Base-by-base conservation (phyloP, 108 stramenopile genomes). In the Phaeodactylum tricornutum region DNA sequence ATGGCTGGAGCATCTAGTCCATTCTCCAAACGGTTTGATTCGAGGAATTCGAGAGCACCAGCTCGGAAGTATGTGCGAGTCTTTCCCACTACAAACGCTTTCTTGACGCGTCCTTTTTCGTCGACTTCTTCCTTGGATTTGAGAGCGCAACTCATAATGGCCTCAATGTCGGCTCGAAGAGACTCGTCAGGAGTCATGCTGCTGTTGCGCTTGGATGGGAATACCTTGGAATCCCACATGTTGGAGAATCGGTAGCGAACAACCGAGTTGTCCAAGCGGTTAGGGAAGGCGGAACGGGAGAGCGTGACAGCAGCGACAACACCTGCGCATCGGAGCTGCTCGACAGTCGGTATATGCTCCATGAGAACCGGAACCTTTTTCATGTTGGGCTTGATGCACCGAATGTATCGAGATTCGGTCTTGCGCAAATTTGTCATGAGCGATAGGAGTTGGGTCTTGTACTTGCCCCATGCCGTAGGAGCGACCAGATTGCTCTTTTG, bases 311-410 rank as follows among this genome's bases (percentile, higher is more conserved):
- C 94, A 52, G 93, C 94, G 30, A 95, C 70, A 21, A 97, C 90
- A 48, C 96, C 94, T 7, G 89, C 87, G 57, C 91, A 97, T 35
- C 93, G 78, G 27, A 97, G 87, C 62, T 97, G 96, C 28, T 89
- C 84, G 27, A 94, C 67, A 31, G 90, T 80, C 50, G 83, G 71
- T 33, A 74, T 46, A 15, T 71, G 83, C 35, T 92, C 84, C 69
- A 95, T 87, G 29, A 73, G 45, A 41, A 77, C 66, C 17, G 94
- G 87, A 21, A 72, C 50, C 53, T 85, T 79, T 1, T 67, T 64
- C 53, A 75, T 74, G 67, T 85, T 90, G 1, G 87, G 83, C 65
- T 90, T 90, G 63, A 90, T 72, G 56, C 87, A 90, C 16, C 84
- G 81, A 37, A 90, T 85, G 67, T 90, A 90, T 26, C 77, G 75